Evolutionary conservation across 306 rosid species (phyloP).

Genomic region (Delonix regia): DNA sequence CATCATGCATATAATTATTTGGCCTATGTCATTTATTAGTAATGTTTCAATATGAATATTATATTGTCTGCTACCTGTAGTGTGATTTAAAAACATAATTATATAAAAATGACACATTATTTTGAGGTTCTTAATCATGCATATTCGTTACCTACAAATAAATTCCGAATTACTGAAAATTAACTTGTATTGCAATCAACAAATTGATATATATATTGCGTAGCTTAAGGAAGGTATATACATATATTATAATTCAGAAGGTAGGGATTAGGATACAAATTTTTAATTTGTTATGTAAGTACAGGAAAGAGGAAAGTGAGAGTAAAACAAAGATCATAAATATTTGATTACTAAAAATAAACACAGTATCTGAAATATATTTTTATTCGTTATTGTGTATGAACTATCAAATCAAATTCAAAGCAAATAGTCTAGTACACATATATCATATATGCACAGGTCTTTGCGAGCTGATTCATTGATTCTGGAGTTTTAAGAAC

Average conservation of each 20-base stretch:
- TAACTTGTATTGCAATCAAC: neutral
- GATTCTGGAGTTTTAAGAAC: no score
- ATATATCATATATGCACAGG: no score
- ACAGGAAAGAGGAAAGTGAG: neutral
- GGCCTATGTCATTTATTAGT: neutral
- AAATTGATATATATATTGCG: neutral
- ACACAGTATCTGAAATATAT: no score
- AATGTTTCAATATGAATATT: neutral
- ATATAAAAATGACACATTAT: neutral
- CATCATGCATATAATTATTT: neutral
- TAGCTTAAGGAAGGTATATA: neutral
- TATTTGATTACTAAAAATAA: no score
- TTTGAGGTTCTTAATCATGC: neutral
- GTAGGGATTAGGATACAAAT: neutral
- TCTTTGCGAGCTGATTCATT: no score
- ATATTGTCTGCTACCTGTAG: neutral
- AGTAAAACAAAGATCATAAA: neutral
- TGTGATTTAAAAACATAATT: neutral
- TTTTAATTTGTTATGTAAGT: no score
- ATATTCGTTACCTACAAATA: no score
- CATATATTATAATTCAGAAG: neutral
- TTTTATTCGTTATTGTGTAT: no score
- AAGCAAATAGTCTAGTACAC: no score
- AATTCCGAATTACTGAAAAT: neutral
- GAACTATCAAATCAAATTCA: no score